Percentiles rank a stretch among this genome's conserved stretches.
These are phyloP conservation scores for Pyrenochaeta sp. DNA, from an alignment of 2,329 filamentous ascomycete genomes.

Conservation along the genomic window DNA sequence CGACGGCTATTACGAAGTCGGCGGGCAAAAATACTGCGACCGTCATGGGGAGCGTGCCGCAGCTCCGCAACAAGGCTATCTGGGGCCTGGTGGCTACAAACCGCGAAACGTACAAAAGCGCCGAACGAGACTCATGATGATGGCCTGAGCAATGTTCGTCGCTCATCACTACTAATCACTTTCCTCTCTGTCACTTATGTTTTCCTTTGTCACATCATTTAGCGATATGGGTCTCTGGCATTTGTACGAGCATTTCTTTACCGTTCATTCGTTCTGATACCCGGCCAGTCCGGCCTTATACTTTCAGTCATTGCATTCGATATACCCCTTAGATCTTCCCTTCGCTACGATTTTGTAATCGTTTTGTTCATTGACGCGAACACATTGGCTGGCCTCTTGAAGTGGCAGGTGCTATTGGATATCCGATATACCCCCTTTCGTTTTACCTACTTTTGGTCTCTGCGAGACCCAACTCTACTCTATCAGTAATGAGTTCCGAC, in stretches of 20 bases:
- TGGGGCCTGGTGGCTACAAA: conserved; percentile 48
- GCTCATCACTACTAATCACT: not conserved
- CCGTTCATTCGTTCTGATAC: conserved; percentile 26
- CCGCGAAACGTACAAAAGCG: conserved; percentile 56
- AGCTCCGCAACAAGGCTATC: conserved; percentile 47
- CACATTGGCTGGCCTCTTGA: conserved; percentile 3
- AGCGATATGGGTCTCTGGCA: conserved; percentile 18
- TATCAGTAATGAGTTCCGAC: conserved; percentile 29
- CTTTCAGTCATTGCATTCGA: conserved; percentile 8
- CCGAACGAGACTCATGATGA: conserved; percentile 62
- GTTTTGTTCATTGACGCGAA: conserved; percentile 12
- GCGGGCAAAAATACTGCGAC: conserved; percentile 83
- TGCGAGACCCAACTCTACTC: conserved; percentile 10
- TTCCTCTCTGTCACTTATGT: conserved; percentile 6
- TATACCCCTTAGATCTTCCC: conserved; percentile 14
- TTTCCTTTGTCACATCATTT: conserved; percentile 10
- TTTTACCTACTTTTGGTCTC: conserved; percentile 13
- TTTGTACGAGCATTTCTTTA: conserved; percentile 22
- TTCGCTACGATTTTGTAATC: conserved; percentile 17
- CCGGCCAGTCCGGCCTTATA: conserved; percentile 32
- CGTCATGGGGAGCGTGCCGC: conserved; percentile 76
- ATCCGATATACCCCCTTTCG: conserved; percentile 24
- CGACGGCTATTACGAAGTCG: conserved; percentile 92
- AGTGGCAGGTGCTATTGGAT: conserved; percentile 4
- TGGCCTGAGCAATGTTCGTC: conserved; percentile 41